phyloP scores from a whole-genome alignment of 1,139 yeast genomes.

The Saccharomyces hybrid region DNA sequence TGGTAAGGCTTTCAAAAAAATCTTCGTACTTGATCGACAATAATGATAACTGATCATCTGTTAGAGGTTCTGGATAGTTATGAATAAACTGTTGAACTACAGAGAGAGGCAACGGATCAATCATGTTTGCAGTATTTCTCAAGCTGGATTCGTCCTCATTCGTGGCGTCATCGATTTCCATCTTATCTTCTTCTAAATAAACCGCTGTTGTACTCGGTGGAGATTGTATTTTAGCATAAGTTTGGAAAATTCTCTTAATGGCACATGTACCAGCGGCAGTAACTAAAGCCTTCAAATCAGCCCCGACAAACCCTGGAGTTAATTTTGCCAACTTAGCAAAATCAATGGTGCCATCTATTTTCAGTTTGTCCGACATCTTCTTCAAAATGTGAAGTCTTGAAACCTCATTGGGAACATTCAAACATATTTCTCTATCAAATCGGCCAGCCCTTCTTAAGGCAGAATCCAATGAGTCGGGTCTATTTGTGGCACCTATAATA shows the following conservation, averaged over 20 bases:
- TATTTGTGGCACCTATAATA: constrained; percentile 91
- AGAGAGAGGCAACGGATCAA: constrained; percentile 39
- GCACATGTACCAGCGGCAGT: constrained; percentile 96
- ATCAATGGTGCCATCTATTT: constrained; percentile 65
- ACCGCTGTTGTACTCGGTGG: not conserved
- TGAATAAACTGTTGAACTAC: constrained; percentile 66
- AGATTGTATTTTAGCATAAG: constrained; percentile 26
- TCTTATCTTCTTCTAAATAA: not conserved
- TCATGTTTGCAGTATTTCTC: constrained; percentile 30
- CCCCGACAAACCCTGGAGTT: constrained; percentile 98
- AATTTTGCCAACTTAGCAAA: constrained; percentile 70
- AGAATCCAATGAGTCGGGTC: constrained; percentile 94
- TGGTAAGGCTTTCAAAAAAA: constrained; percentile 74
- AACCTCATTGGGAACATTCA: constrained; percentile 84
- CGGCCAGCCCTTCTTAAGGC: constrained; percentile 96
- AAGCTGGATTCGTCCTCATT: constrained; percentile 13
- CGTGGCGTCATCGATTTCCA: constrained; percentile 1
- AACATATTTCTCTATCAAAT: constrained; percentile 88
- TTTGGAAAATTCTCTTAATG: constrained; percentile 71
- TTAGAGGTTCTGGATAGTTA: constrained; percentile 72
- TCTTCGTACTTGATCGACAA: constrained; percentile 71
- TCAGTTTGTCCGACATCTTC: constrained; percentile 62
- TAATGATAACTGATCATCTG: constrained; percentile 65
- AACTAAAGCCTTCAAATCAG: constrained; percentile 87
- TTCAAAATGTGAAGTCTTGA: constrained; percentile 70